A percentile compares a stretch with the other conserved stretches of the same genome.
Conservation (phyloP, 2,329 filamentous ascomycete genomes). For the Aspergillus sp. region DNA sequence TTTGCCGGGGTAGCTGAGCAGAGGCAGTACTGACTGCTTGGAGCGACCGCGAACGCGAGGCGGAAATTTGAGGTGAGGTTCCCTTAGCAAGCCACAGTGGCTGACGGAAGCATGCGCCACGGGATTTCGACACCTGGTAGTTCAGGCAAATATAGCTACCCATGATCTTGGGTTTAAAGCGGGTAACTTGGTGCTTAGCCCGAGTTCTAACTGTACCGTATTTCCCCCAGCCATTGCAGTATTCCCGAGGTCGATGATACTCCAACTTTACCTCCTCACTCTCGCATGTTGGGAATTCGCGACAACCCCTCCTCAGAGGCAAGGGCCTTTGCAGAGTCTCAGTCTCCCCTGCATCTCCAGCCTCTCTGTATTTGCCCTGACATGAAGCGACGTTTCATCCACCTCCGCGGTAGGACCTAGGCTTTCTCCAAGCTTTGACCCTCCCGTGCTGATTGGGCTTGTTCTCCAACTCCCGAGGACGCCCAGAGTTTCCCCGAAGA, state of each 20-base stretch:
- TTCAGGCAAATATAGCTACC: conserved; percentile 14
- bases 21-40: neutral
- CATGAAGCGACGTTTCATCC: neutral
- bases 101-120: conserved; percentile 11
- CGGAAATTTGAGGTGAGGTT: conserved; percentile 35
- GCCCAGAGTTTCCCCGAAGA: neutral
- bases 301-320: neutral
- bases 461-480: neutral
- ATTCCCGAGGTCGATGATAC: neutral
- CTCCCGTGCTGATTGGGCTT: neutral
- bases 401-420: neutral
- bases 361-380: neutral
- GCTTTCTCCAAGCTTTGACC: neutral
- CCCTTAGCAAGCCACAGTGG: conserved; percentile 12
- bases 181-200: no score
- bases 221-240: conserved; percentile 12
- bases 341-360: neutral
- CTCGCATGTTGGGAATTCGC: neutral
- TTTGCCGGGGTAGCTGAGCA: conserved; percentile 2
- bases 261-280: neutral
- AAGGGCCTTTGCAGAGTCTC: neutral
- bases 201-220: neutral
- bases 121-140: conserved; percentile 20
- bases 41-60: conserved; percentile 34
- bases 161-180: neutral